Base-by-base conservation (phyloP, 371 early-diverging fungal genomes). In the Mortierella sp. region DNA sequence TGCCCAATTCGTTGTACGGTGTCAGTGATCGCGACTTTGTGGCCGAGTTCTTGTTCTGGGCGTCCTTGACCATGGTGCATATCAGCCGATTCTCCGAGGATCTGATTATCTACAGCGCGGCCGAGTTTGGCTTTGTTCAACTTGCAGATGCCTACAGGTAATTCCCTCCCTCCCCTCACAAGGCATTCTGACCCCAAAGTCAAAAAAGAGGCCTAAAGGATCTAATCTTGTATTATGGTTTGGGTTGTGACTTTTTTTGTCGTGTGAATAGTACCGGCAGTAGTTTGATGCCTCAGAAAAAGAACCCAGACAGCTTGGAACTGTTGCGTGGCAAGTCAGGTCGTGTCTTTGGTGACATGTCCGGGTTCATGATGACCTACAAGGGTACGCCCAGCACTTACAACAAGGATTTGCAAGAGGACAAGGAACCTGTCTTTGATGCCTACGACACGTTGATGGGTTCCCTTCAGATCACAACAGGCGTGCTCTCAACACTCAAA, bases 331-430 rank as follows among this genome's bases (percentile, higher is more conserved):
- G 98, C 67, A 98, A 98, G 80, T 86, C 90, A 61, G 98, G 98
- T 18, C 93, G 96, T 51, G 94, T 96, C 30, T 97, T 96, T 87
- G 98, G 98, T 30, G 88, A 87, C 84, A 90, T 96, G 93, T 79
- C 93, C 54, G 97, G 96, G 13, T 96, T 98, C 80, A 88, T 98
- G 91, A 97, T 97, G 96, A 92, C 96, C 8, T 87, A 94, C 87
- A 97, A 97, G 86, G 97, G 97, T 13, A 84, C 95, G 51, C 97
- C 98, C 10, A 94, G 93, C 80, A 96, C 98, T 13, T 98, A 98
- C 84, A 98, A 98, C 89, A 97, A 97, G 84, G 98, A 97, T 79
- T 87, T 98, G 71, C 98, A 98, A 81, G 98, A 97, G 82, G 98
- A 97, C 81, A 98, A 98, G 84, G 97, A 97, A 78, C 96, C 97